These are phyloP conservation scores for Camelina laxa DNA, from an alignment of 345 rosid genomes.

Conservation along the genomic window DNA sequence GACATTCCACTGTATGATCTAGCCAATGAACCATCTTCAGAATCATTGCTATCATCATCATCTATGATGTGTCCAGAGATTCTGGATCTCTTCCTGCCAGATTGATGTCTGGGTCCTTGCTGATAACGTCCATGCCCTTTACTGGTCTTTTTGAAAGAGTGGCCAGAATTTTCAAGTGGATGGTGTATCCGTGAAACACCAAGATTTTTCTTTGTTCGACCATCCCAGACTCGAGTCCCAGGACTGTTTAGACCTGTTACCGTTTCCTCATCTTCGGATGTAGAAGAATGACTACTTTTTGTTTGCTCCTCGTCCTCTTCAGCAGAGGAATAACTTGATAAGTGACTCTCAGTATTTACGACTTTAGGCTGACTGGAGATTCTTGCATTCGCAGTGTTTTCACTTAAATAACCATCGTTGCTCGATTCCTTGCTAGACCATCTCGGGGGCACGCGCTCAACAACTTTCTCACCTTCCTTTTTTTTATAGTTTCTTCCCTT, in stretches of 20 bases:
- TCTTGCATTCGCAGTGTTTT: conserved; percentile 37
- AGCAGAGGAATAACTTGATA: conserved; percentile 48
- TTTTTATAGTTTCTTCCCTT: conserved; percentile 87
- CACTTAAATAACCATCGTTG: conserved; percentile 41
- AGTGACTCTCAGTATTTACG: conserved; percentile 45
- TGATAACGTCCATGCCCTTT: conserved; percentile 59
- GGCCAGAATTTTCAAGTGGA: conserved; percentile 85
- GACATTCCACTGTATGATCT: conserved; percentile 71
- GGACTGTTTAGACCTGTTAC: conserved; percentile 88
- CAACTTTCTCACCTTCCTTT: conserved; percentile 49
- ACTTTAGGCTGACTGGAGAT: conserved; percentile 39
- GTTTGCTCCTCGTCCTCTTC: conserved; percentile 65
- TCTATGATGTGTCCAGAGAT: conserved; percentile 72
- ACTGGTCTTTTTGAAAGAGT: conserved; percentile 50
- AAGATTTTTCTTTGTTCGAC: conserved; percentile 75
- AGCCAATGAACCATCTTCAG: conserved; percentile 62
- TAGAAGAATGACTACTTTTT: conserved; percentile 62
- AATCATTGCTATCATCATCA: conserved; percentile 70
- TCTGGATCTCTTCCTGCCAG: conserved; percentile 79
- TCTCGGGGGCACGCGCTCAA: conserved; percentile 41
- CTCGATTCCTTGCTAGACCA: conserved; percentile 45
- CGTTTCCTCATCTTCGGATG: conserved; percentile 87
- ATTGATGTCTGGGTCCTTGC: conserved; percentile 52
- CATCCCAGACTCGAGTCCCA: conserved; percentile 98
- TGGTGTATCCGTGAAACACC: conserved; percentile 81